Evolutionary conservation across 2,329 filamentous ascomycete species (phyloP).

Genomic region (Aspergillus terreus): DNA sequence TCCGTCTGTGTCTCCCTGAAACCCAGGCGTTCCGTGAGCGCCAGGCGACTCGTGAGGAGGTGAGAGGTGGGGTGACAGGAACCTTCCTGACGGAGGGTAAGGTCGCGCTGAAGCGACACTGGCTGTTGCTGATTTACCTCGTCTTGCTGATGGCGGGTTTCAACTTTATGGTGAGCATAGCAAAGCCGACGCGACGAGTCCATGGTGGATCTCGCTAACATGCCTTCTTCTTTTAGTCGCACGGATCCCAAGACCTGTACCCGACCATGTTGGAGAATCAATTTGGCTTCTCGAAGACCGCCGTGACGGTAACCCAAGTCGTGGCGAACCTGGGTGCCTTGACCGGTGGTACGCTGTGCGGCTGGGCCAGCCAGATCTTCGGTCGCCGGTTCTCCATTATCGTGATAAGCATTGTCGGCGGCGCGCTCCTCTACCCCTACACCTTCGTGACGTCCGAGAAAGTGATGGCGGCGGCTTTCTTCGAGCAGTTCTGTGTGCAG

Average conservation of each 20-base stretch:
- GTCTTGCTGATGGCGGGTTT: constrained; percentile 86
- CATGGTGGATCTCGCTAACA: background rate
- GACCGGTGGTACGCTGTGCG: constrained; percentile 62
- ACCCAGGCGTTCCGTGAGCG: constrained; percentile 69
- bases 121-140: constrained; percentile 75
- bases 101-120: constrained; percentile 73
- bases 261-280: constrained; percentile 59
- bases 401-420: constrained; percentile 60
- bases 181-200: background rate
- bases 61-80: constrained; percentile 55
- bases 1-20: constrained; percentile 74
- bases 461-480: constrained; percentile 78
- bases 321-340: constrained; percentile 70
- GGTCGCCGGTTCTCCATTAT: constrained; percentile 68
- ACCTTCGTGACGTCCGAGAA: constrained; percentile 61
- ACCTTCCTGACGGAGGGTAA: constrained; percentile 75
- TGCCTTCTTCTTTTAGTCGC: constrained; percentile 45
- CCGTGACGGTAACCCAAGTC: constrained; percentile 67
- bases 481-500: constrained; percentile 76
- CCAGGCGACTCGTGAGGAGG: constrained; percentile 58
- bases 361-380: constrained; percentile 66
- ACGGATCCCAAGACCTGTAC: constrained; percentile 67
- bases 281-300: constrained; percentile 53
- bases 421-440: constrained; percentile 79
- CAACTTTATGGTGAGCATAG: constrained; percentile 68